Evolutionary conservation across 164 flowering plant genomes (phyloP).

Genomic region (Liquidambar formosana): DNA sequence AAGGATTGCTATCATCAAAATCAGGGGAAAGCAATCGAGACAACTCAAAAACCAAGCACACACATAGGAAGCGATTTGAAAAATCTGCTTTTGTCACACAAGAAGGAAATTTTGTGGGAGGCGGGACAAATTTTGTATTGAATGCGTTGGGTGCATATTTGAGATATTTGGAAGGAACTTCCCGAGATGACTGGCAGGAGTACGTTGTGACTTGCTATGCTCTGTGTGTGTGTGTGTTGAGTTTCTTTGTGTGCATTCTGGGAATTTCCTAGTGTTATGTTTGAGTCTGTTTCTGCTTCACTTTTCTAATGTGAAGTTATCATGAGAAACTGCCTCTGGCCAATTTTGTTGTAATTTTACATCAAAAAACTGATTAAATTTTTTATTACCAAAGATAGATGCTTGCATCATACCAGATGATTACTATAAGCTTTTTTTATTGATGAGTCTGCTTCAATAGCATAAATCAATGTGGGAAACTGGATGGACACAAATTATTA

Average conservation of each 20-base stretch:
- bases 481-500: neutral
- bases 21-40: conserved; percentile 17
- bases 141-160: conserved; percentile 80
- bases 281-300: no score
- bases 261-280: no score
- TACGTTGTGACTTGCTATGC: conserved; percentile 35
- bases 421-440: neutral
- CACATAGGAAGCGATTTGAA: conserved; percentile 23
- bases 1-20: conserved; percentile 15
- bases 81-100: conserved; percentile 48
- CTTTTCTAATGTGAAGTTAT: neutral
- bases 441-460: neutral
- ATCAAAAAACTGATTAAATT: neutral
- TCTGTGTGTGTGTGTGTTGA: neutral
- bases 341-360: neutral
- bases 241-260: neutral
- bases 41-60: conserved; percentile 9
- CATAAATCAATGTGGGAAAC: neutral
- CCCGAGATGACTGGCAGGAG: conserved; percentile 84
- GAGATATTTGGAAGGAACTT: conserved; percentile 77
- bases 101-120: conserved; percentile 53
- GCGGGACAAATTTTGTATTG: conserved; percentile 55
- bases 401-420: neutral
- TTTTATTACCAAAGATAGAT: neutral
- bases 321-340: neutral